Conservation (phyloP, 2,329 filamentous ascomycete species). For the Amphichorda felina region DNA sequence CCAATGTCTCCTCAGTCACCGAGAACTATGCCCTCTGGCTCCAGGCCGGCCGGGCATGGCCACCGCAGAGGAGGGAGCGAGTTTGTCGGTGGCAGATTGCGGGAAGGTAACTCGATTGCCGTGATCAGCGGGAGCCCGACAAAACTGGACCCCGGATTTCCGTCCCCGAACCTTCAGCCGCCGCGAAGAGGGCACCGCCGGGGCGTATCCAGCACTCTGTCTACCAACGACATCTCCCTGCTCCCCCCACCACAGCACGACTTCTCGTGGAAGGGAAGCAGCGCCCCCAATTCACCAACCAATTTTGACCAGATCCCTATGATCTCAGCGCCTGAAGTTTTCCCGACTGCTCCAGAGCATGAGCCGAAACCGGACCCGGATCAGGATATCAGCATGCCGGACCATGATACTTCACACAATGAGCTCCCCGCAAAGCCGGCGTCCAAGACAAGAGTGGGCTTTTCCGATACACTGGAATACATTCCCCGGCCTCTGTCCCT, state of each 20-base stretch:
- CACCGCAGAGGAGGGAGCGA: conserved; percentile 78
- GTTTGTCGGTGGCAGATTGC: conserved; percentile 65
- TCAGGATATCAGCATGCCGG: neutral
- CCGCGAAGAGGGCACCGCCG: conserved; percentile 61
- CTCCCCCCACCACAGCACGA: conserved; percentile 43
- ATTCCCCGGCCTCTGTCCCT: conserved; percentile 74
- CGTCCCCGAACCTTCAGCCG: conserved; percentile 42
- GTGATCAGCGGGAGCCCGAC: conserved; percentile 59
- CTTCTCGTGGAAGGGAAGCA: conserved; percentile 41
- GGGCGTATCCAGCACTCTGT: conserved; percentile 61
- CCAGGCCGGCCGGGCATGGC: conserved; percentile 51
- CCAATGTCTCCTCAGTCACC: conserved; percentile 42
- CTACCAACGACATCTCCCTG: conserved; percentile 69
- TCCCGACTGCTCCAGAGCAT: neutral
- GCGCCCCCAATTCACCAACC: conserved; percentile 51
- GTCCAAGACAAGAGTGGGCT: conserved; percentile 60
- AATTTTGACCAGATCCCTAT: conserved; percentile 21
- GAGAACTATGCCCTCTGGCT: conserved; percentile 39
- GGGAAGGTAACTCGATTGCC: conserved; percentile 44
- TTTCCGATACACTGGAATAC: conserved; percentile 74
- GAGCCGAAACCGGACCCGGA: neutral
- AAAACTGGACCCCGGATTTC: conserved; percentile 46
- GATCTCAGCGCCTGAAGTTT: neutral
- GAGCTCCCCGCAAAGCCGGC: conserved; percentile 10
- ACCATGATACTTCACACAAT: neutral